Base-by-base conservation (phyloP, 371 early-diverging fungal species). In the Mortierella sp. region DNA sequence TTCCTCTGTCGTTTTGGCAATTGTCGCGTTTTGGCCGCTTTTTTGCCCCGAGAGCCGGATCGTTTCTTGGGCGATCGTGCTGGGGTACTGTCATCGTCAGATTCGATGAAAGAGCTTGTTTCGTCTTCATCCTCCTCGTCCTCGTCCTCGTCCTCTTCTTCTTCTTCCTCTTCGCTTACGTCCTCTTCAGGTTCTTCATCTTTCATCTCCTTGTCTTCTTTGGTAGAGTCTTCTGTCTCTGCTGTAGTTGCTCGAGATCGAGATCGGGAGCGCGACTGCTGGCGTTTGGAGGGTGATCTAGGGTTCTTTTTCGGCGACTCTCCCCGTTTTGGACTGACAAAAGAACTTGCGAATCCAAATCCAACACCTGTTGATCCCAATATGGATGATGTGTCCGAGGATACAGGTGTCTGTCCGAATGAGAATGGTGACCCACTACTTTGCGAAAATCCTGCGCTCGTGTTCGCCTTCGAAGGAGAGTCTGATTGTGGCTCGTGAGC, bases 311-410 rank as follows among this genome's bases (percentile, higher is more conserved):
- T 44, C 19, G 45, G 45, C 45, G 45, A 44, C 39, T 14, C 10
- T 14, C 39, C 8, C 39, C 39, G 39, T 39, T 39, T 39, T 39
- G 39, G 41, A 9, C 14, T 44, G 0, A 69, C 28, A 39, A 69
- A 69, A 13, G 70, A 57, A 19, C 53, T 40, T 29, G 66, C 72
- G 50, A 71, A 71, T 13, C 54, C 66, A 57, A 65, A 71, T 24
- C 72, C 72, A 19, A 71, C 72, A 19, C 63, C 58, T 17, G 43
- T 51, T 8, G 57, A 37, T 16, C 17, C 59, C 40, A 19, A 21
- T 43, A 28, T 16, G 16, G 19, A 12, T 17, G 44, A 22, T 10
- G 56, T 48, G 22, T 28, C 34, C 28, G 16, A 27, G n/a, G 19
- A 19, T 12, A 1, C 65, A 49, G 61, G 52, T 7, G 52, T 31